phyloP scores from a whole-genome alignment of 108 stramenopile genomes.

The Craspedostauros australis region DNA sequence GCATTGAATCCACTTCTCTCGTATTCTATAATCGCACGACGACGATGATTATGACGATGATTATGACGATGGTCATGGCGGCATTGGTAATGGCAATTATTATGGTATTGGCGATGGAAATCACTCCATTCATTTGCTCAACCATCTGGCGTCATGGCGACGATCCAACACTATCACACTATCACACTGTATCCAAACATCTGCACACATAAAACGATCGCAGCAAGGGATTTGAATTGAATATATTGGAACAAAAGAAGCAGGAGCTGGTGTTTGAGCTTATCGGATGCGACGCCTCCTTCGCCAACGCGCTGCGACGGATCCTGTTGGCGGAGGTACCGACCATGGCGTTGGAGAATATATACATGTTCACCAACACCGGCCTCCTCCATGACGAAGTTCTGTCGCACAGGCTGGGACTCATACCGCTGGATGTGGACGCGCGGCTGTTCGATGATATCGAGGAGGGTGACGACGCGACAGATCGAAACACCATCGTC shows the following conservation, averaged over 20 bases:
- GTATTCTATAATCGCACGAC: no score
- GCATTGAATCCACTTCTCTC: no score
- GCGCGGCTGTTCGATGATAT: conserved; percentile 65
- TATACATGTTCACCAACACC: conserved; percentile 92
- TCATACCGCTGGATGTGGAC: conserved; percentile 85
- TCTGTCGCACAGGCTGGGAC: conserved; percentile 88
- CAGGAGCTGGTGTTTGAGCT: conserved; percentile 84
- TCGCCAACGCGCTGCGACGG: conserved; percentile 94
- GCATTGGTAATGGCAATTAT: no score
- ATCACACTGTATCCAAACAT: no score
- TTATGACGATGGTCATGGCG: no score
- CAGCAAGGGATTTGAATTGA: conserved; percentile 39
- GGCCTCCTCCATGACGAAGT: conserved; percentile 92
- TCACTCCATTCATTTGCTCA: no score
- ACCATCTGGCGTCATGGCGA: no score
- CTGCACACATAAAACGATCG: no score
- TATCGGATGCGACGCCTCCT: conserved; percentile 84
- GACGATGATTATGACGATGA: no score
- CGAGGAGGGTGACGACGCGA: conserved; percentile 60
- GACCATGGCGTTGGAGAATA: conserved; percentile 91
- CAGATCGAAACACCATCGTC: conserved; percentile 87
- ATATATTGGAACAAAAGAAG: conserved; percentile 48
- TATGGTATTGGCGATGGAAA: no score
- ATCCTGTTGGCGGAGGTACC: conserved; percentile 91
- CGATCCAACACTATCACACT: no score